Percentiles rank a stretch among this genome's conserved stretches.
Conservation (phyloP, 768 basidiomycete species). For the Kondoa malvinella region DNA sequence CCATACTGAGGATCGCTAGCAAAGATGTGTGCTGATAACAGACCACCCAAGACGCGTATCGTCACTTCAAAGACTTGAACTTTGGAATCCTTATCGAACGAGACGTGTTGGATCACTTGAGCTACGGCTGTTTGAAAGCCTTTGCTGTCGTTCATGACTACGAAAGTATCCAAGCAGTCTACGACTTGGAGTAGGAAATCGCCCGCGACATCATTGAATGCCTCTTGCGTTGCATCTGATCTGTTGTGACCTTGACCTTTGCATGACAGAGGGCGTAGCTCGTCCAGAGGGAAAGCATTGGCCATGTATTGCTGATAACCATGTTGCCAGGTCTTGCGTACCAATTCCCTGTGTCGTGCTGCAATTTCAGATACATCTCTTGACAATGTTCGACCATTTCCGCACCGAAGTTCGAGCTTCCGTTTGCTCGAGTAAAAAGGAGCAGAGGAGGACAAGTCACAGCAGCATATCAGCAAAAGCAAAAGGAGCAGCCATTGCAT, state of each 20-base stretch:
- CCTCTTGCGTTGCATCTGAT: constrained; percentile 49
- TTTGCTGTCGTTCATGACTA: constrained; percentile 56
- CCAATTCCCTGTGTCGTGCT: background rate
- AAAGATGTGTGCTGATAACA: constrained; percentile 64
- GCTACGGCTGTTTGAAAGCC: constrained; percentile 74
- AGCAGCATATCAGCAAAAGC: constrained; percentile 10
- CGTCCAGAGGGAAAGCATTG: constrained; percentile 25
- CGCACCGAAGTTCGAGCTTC: constrained; percentile 1
- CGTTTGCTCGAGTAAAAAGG: constrained; percentile 16
- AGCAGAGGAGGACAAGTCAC: constrained; percentile 13
- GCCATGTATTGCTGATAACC: constrained; percentile 20
- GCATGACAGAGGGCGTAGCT: constrained; percentile 83
- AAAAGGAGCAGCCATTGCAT: background rate
- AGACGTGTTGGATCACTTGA: constrained; percentile 62
- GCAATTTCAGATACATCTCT: background rate
- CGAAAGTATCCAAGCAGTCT: constrained; percentile 62
- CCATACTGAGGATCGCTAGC: constrained; percentile 24
- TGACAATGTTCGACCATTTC: background rate
- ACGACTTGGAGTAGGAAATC: constrained; percentile 43
- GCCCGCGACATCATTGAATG: constrained; percentile 78
- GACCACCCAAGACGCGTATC: constrained; percentile 78
- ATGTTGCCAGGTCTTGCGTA: constrained; percentile 17
- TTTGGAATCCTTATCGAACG: constrained; percentile 81
- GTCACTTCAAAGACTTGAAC: constrained; percentile 98
- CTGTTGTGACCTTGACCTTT: constrained; percentile 45